These are phyloP conservation scores for Fragaria ananassa DNA, from an alignment of 306 rosid genomes.

Conservation along the genomic window DNA sequence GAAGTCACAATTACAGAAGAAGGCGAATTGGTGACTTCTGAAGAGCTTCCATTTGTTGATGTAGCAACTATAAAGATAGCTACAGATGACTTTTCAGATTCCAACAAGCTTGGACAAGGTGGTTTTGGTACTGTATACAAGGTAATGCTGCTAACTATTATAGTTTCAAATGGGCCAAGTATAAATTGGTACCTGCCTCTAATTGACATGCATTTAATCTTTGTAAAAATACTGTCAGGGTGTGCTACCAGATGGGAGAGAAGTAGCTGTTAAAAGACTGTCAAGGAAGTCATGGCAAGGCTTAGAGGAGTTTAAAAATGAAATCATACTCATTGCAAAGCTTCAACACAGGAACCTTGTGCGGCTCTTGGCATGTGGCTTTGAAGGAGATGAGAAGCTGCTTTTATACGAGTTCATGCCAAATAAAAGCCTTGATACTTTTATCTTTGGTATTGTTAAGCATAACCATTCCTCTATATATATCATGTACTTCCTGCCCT, in stretches of 20 bases:
- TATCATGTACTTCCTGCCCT: background rate
- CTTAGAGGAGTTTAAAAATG: constrained; percentile 58
- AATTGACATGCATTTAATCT: background rate
- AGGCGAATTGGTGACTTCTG: constrained; percentile 3
- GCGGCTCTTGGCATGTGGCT: constrained; percentile 56
- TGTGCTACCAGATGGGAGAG: constrained; percentile 43
- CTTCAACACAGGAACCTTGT: constrained; percentile 69
- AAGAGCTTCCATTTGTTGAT: constrained; percentile 38
- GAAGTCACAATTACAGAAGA: background rate
- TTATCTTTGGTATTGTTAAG: constrained; percentile 48
- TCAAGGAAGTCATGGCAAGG: constrained; percentile 69
- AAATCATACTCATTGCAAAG: constrained; percentile 47
- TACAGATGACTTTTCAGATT: constrained; percentile 38
- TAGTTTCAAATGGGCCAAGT: background rate
- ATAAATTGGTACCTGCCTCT: background rate
- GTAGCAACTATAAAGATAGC: constrained; percentile 19
- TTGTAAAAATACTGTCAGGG: constrained; percentile 39
- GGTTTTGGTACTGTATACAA: constrained; percentile 63
- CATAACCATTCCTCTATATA: background rate
- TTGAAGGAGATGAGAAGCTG: constrained; percentile 56
- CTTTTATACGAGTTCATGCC: constrained; percentile 63
- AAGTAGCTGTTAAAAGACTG: constrained; percentile 61
- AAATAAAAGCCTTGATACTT: constrained; percentile 56
- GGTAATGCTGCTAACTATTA: constrained; percentile 14
- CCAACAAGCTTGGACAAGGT: constrained; percentile 54